Percentiles rank a stretch among this genome's conserved stretches.
Evolutionary conservation across 2,329 filamentous ascomycete species (phyloP).

Genomic region (Alternaria solani): DNA sequence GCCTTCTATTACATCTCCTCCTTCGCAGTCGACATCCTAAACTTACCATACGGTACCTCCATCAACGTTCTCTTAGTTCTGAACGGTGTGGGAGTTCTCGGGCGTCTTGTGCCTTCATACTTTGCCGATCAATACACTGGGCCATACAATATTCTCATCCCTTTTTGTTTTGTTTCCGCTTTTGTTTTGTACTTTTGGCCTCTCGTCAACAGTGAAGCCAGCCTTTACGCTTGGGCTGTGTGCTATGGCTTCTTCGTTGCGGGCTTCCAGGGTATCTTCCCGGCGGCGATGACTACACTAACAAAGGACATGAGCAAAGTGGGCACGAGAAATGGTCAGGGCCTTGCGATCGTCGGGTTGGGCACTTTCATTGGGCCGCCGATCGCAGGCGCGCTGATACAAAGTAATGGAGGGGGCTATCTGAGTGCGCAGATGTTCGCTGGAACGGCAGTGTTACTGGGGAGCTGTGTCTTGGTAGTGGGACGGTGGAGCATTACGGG

Average conservation of each 20-base stretch:
- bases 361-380: conserved; percentile 57
- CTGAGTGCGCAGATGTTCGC: conserved; percentile 56
- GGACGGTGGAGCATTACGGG: conserved; percentile 45
- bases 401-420: conserved; percentile 52
- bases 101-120: conserved; percentile 62
- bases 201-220: conserved; percentile 53
- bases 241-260: conserved; percentile 57
- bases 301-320: conserved; percentile 58
- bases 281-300: conserved; percentile 53
- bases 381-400: conserved; percentile 57
- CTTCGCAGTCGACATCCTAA: conserved; percentile 53
- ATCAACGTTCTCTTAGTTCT: conserved; percentile 65
- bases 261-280: conserved; percentile 57
- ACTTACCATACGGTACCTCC: conserved; percentile 59
- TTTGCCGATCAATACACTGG: conserved; percentile 64
- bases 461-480: conserved; percentile 38
- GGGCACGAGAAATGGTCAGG: conserved; percentile 59
- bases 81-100: conserved; percentile 64
- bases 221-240: conserved; percentile 55
- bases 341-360: conserved; percentile 56
- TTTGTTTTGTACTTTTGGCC: conserved; percentile 66
- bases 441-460: conserved; percentile 40
- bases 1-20: conserved; percentile 57
- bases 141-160: conserved; percentile 65
- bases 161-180: conserved; percentile 57